phyloP scores from a whole-genome alignment of 2,329 filamentous ascomycete species.

The Penicillium sp. region DNA sequence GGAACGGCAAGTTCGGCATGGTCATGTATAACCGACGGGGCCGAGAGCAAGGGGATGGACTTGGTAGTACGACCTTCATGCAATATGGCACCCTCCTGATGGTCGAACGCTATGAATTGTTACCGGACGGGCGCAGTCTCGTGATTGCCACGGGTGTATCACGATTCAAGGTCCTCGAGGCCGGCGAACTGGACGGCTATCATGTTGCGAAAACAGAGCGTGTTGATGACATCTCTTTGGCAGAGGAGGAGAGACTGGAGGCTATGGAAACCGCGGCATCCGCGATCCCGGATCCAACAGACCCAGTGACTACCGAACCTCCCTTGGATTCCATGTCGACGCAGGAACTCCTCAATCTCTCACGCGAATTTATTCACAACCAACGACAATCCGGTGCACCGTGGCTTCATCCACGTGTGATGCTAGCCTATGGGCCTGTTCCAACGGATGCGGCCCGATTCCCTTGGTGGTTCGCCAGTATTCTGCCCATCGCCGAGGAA shows the following conservation, averaged over 20 bases:
- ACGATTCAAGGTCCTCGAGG: slow-evolving; percentile 72
- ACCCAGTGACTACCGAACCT: slow-evolving; percentile 34
- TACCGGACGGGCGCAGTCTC: slow-evolving; percentile 80
- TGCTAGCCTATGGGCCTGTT: slow-evolving; percentile 76
- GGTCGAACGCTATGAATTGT: slow-evolving; percentile 74
- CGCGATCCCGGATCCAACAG: slow-evolving; percentile 25
- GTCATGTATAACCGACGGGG: slow-evolving; percentile 69
- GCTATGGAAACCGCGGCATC: slow-evolving; percentile 64
- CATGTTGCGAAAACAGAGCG: slow-evolving; percentile 75
- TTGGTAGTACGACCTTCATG: slow-evolving; percentile 65
- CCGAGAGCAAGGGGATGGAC: slow-evolving; percentile 57
- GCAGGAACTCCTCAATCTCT: slow-evolving; percentile 69
- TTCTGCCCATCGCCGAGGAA: slow-evolving; percentile 75
- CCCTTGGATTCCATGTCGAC: slow-evolving; percentile 66
- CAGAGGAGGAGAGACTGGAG: slow-evolving; percentile 80
- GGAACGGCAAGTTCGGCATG: slow-evolving; percentile 82
- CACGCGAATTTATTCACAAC: slow-evolving; percentile 69
- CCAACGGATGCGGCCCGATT: slow-evolving; percentile 78
- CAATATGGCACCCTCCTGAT: slow-evolving; percentile 79
- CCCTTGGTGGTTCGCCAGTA: slow-evolving; percentile 88
- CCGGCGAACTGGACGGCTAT: slow-evolving; percentile 75
- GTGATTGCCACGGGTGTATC: slow-evolving; percentile 78
- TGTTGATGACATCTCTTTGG: slow-evolving; percentile 79
- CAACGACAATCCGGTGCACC: slow-evolving; percentile 72
- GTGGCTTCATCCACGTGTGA: slow-evolving; percentile 76